phyloP scores from a whole-genome alignment of 1,284 basidiomycete genomes.

The Pascua guehoae region DNA sequence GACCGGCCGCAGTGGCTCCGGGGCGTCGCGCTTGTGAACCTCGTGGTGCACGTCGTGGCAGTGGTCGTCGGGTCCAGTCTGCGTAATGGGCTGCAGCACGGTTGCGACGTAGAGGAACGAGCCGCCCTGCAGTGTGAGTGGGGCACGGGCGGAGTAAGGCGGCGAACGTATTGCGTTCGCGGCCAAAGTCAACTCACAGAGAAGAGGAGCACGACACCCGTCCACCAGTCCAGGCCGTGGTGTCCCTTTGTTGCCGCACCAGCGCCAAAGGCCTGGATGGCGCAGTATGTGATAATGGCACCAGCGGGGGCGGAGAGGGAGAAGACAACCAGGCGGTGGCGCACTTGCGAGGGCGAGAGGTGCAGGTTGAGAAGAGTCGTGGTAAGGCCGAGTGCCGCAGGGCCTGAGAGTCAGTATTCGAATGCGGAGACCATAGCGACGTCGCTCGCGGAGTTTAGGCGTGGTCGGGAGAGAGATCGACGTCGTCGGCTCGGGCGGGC shows the following conservation, averaged over 20 bases:
- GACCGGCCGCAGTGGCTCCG: conserved; percentile 42
- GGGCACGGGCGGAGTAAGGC: not conserved
- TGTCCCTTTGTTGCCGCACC: not conserved
- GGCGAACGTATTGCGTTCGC: not conserved
- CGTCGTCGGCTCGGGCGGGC: no score
- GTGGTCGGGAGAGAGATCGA: no score
- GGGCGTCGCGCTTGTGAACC: conserved; percentile 48
- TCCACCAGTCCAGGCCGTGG: conserved; percentile 54
- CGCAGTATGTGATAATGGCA: conserved; percentile 64
- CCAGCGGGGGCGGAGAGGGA: conserved; percentile 73
- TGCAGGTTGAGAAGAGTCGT: conserved; percentile 73
- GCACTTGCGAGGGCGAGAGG: conserved; percentile 64
- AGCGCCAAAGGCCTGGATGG: conserved; percentile 59
- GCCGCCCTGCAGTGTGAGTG: conserved; percentile 63
- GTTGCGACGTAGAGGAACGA: conserved; percentile 94
- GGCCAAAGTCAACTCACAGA: conserved; percentile 33
- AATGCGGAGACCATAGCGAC: not conserved
- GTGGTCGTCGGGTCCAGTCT: conserved; percentile 22
- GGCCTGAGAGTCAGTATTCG: conserved; percentile 56
- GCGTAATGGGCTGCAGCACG: conserved; percentile 66
- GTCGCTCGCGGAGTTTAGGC: not conserved
- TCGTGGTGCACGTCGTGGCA: conserved; percentile 22
- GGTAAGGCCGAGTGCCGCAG: conserved; percentile 77
- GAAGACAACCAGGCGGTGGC: conserved; percentile 71
- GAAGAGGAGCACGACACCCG: conserved; percentile 56